Conservation (phyloP, 2,329 filamentous ascomycete genomes). For the Colletotrichum scovillei region DNA sequence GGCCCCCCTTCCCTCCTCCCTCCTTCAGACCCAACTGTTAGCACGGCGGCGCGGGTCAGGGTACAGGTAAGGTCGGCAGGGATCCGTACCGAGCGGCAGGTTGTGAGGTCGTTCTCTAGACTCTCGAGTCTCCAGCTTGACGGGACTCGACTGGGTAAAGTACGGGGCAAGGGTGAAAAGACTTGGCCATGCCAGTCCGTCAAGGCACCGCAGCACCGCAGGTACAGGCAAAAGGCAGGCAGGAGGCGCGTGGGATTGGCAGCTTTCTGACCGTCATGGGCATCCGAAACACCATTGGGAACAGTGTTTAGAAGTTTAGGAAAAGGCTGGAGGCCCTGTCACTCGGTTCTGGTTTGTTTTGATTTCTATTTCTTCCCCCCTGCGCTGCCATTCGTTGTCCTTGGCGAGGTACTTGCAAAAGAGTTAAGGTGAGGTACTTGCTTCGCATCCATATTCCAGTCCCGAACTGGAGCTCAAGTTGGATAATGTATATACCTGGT, state of each 20-base stretch:
- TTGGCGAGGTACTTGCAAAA: not conserved
- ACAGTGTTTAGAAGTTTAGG: conserved; percentile 13
- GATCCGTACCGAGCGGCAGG: conserved; percentile 1
- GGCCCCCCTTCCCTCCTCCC: not conserved
- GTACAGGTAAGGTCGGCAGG: conserved; percentile 10
- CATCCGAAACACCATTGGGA: conserved; percentile 31
- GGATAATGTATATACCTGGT: not conserved
- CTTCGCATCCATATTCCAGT: not conserved
- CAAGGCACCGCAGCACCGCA: not conserved
- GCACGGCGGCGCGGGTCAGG: conserved; percentile 2
- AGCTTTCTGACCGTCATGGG: conserved; percentile 7
- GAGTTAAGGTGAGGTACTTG: conserved; percentile 18
- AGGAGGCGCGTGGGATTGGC: conserved; percentile 7
- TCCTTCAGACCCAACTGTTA: not conserved
- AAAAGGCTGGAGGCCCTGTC: conserved; percentile 13
- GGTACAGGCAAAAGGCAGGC: not conserved
- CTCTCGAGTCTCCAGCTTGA: not conserved
- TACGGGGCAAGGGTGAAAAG: not conserved
- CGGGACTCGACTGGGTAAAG: not conserved
- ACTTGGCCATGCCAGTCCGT: not conserved
- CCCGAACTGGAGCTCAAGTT: not conserved
- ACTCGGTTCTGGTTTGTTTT: not conserved
- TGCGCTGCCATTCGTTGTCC: not conserved
- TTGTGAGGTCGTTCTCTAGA: not conserved
- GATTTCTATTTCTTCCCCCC: not conserved